Evolutionary conservation across 2,329 filamentous ascomycete species (phyloP).

Genomic region (Cladosporium sp.): DNA sequence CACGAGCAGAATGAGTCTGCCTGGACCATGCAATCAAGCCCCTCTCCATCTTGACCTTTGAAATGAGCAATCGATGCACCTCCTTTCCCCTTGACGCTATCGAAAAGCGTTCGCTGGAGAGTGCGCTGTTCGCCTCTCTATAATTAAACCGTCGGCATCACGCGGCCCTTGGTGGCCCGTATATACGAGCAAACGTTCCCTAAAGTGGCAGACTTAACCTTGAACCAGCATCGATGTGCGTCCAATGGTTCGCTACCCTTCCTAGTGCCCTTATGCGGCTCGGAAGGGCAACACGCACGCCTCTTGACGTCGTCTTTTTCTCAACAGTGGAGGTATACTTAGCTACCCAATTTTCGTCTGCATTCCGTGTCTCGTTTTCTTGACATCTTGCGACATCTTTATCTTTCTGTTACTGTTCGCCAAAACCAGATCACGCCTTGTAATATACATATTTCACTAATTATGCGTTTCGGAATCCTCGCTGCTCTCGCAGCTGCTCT

Average conservation of each 20-base stretch:
- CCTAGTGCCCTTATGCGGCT: conserved; percentile 13
- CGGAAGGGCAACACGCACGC: not conserved
- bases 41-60: not conserved
- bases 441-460: not conserved
- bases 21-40: not conserved
- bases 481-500: conserved; percentile 37
- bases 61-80: not conserved
- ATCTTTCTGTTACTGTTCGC: not conserved
- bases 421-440: not conserved
- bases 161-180: conserved; percentile 14
- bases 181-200: conserved; percentile 17
- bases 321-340: not conserved
- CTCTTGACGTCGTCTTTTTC: conserved; percentile 13
- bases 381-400: not conserved
- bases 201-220: conserved; percentile 11
- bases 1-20: not conserved
- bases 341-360: not conserved
- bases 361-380: not conserved
- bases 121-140: not conserved
- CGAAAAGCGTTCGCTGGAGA: conserved; percentile 2
- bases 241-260: not conserved
- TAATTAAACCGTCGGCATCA: conserved; percentile 16
- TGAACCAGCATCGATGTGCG: conserved; percentile 3
- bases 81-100: not conserved
- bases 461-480: conserved; percentile 33